Conservation (phyloP, 1,139 yeast genomes). For the Pichia sp. region DNA sequence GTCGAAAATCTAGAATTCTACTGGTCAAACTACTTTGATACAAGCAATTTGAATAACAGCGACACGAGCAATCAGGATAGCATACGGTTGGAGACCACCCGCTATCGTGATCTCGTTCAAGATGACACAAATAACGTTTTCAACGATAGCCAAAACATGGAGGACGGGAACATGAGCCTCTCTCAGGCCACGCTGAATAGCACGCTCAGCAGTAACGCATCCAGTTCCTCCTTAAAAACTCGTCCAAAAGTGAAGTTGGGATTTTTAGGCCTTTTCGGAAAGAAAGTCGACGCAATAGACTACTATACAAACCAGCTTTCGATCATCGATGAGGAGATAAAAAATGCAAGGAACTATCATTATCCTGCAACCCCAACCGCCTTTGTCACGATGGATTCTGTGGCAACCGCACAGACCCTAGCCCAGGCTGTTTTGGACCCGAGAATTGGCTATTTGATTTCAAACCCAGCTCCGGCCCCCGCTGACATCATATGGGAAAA, state of each 20-base stretch:
- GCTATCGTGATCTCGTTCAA: background rate
- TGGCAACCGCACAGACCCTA: slow-evolving; percentile 81
- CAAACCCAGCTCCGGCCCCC: slow-evolving; percentile 75
- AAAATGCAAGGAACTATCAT: slow-evolving; percentile 52
- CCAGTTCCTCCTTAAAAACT: slow-evolving; percentile 32
- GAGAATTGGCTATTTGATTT: slow-evolving; percentile 64
- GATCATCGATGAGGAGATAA: slow-evolving; percentile 57
- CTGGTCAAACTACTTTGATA: slow-evolving; percentile 64
- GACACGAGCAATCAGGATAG: background rate
- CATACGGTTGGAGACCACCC: background rate
- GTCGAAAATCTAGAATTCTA: slow-evolving; percentile 58
- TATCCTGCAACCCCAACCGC: slow-evolving; percentile 73
- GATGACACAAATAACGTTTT: slow-evolving; percentile 2
- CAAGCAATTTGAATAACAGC: background rate
- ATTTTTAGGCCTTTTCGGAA: slow-evolving; percentile 49
- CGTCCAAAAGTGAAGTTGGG: slow-evolving; percentile 55
- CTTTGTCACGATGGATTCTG: slow-evolving; percentile 77
- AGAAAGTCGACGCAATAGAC: slow-evolving; percentile 59
- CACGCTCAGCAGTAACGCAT: slow-evolving; percentile 7
- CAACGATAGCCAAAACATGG: slow-evolving; percentile 14
- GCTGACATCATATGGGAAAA: slow-evolving; percentile 76
- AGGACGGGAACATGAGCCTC: slow-evolving; percentile 10
- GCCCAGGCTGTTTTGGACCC: slow-evolving; percentile 81
- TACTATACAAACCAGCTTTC: slow-evolving; percentile 55
- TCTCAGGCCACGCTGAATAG: slow-evolving; percentile 5